Conservation (phyloP, 2,329 filamentous ascomycete species). For the Aspergillus uvarum region DNA sequence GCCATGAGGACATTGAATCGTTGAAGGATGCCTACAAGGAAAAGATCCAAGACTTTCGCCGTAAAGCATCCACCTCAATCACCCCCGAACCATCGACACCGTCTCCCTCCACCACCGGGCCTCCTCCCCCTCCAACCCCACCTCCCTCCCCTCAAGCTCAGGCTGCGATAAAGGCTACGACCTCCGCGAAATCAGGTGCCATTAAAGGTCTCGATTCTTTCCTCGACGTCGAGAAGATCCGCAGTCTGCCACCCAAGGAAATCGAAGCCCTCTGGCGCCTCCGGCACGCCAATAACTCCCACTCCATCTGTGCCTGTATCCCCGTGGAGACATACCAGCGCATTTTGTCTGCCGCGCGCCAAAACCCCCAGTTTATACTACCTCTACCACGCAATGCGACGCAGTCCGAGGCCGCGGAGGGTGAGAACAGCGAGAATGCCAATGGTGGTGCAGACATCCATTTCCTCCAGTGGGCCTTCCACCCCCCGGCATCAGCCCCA, state of each 20-base stretch:
- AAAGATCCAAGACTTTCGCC: conserved; percentile 72
- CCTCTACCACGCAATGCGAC: conserved; percentile 61
- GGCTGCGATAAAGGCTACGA: conserved; percentile 42
- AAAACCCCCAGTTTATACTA: conserved; percentile 84
- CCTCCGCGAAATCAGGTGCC: conserved; percentile 51
- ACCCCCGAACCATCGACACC: conserved; percentile 46
- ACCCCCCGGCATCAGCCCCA: conserved; percentile 53
- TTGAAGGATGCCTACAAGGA: conserved; percentile 82
- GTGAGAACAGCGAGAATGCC: conserved; percentile 28
- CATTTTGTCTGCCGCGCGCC: conserved; percentile 69
- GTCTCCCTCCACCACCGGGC: conserved; percentile 37
- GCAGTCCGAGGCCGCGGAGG: conserved; percentile 16
- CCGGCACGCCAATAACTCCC: conserved; percentile 70
- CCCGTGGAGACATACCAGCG: conserved; percentile 69
- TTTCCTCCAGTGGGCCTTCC: conserved; percentile 95
- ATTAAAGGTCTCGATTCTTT: conserved; percentile 66
- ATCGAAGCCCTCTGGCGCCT: conserved; percentile 88
- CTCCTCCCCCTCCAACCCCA: conserved; percentile 38
- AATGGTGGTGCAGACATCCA: conserved; percentile 78
- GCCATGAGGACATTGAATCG: conserved; percentile 58
- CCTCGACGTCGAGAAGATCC: conserved; percentile 77
- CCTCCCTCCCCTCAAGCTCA: conserved; percentile 34
- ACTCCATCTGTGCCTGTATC: conserved; percentile 81
- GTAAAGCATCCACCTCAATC: conserved; percentile 60
- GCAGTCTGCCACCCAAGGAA: conserved; percentile 72